These are phyloP conservation scores for Pinus albicaulis DNA, from an alignment of 75 land plant species.

Conservation along the genomic window DNA sequence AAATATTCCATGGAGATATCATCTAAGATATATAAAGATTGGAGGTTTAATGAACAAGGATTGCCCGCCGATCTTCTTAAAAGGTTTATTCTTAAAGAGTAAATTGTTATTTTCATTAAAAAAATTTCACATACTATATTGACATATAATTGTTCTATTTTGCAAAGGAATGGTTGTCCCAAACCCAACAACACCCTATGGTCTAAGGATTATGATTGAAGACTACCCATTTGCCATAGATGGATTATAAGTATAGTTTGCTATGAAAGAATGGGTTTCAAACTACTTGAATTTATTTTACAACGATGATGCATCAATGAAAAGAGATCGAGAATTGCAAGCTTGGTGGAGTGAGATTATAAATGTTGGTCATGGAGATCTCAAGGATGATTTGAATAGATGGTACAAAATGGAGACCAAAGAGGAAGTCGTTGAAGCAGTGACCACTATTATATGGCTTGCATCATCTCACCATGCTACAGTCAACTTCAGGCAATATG, in stretches of 20 bases:
- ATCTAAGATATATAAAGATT: slow-evolving; percentile 59
- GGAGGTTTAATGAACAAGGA: slow-evolving; percentile 74
- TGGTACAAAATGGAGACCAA: slow-evolving; percentile 22
- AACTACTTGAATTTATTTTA: slow-evolving; percentile 55
- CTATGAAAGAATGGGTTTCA: slow-evolving; percentile 33
- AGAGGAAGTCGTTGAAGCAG: slow-evolving; percentile 4
- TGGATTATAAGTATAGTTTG: slow-evolving; percentile 32
- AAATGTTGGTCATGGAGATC: slow-evolving; percentile 62
- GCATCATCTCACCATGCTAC: slow-evolving; percentile 44
- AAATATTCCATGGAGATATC: slow-evolving; percentile 72
- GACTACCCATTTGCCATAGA: slow-evolving; percentile 47
- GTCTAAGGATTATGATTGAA: slow-evolving; percentile 42
- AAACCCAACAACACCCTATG: slow-evolving; percentile 31
- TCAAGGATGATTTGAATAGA: slow-evolving; percentile 36
- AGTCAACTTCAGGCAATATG: slow-evolving; percentile 50
- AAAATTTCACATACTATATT: slow-evolving; percentile 26
- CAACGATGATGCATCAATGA: slow-evolving; percentile 18
- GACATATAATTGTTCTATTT: slow-evolving; percentile 59
- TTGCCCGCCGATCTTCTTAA: slow-evolving; percentile 67
- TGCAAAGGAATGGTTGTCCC: slow-evolving; percentile 61
- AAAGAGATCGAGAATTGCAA: slow-evolving; percentile 60
- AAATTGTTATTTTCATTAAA: too few relatives aligned
- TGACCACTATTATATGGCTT: slow-evolving; percentile 34
- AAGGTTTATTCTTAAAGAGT: slow-evolving; percentile 9
- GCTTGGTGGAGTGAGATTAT: slow-evolving; percentile 68